A percentile compares a stretch with the other conserved stretches of the same genome.
Conservation (phyloP, 768 basidiomycete genomes). For the Dictyophora rubrovolvata region DNA sequence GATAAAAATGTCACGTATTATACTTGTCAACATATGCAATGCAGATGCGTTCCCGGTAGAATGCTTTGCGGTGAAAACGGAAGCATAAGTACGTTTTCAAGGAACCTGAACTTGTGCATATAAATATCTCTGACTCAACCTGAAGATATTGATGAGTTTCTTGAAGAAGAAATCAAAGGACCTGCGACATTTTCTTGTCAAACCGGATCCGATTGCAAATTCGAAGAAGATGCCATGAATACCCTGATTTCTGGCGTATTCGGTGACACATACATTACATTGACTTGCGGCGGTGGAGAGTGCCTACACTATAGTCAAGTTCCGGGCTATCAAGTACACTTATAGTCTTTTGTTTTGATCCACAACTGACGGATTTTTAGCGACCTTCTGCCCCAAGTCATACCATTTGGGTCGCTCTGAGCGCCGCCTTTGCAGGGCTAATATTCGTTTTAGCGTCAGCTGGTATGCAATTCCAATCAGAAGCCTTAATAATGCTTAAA, state of each 20-base stretch:
- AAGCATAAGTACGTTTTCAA: constrained; percentile 62
- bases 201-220: constrained; percentile 64
- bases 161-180: constrained; percentile 81
- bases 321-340: constrained; percentile 74
- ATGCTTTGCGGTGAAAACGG: constrained; percentile 96
- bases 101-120: not conserved
- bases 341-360: not conserved
- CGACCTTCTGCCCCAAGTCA: constrained; percentile 77
- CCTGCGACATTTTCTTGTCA: constrained; percentile 81
- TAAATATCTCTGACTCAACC: not conserved
- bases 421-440: constrained; percentile 65
- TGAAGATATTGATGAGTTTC: constrained; percentile 87
- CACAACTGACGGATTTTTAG: constrained; percentile 23
- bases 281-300: constrained; percentile 83
- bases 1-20: constrained; percentile 68
- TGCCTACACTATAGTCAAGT: constrained; percentile 91
- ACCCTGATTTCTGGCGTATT: constrained; percentile 88
- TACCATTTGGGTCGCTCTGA: constrained; percentile 72
- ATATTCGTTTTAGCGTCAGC: constrained; percentile 63
- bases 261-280: constrained; percentile 81
- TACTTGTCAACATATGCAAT: constrained; percentile 73
- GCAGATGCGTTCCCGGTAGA: constrained; percentile 84
- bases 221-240: constrained; percentile 97
- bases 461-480: constrained; percentile 26
- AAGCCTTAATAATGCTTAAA: not conserved